phyloP scores from a whole-genome alignment of 345 rosid species.

The Anastatica hierochuntica region DNA sequence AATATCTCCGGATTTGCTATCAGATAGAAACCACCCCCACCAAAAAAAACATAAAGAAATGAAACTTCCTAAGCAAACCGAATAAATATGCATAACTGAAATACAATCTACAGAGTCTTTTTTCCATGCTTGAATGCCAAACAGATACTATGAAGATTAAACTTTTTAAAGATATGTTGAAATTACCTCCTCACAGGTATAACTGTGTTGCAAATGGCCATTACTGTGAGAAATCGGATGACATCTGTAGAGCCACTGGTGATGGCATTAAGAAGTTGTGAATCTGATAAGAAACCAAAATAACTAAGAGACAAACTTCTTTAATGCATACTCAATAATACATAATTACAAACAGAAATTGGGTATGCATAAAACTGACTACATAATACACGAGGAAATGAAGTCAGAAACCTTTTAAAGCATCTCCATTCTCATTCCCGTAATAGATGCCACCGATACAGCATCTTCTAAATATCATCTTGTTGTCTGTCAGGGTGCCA shows the following conservation, averaged over 20 bases:
- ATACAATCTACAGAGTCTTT: neutral
- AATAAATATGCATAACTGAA: neutral
- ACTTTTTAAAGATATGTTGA: neutral
- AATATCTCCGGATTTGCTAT: slow-evolving; percentile 75
- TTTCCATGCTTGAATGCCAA: neutral
- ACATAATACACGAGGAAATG: neutral
- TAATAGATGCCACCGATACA: slow-evolving; percentile 73
- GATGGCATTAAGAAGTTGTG: slow-evolving; percentile 56
- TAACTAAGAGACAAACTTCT: slow-evolving; percentile 5
- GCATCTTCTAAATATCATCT: slow-evolving; percentile 93
- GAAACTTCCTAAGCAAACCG: neutral
- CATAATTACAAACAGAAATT: slow-evolving; percentile 6
- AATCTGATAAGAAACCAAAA: slow-evolving; percentile 38
- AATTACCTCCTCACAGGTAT: slow-evolving; percentile 70
- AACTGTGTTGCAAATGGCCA: slow-evolving; percentile 96
- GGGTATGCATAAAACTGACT: neutral
- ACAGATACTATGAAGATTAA: neutral
- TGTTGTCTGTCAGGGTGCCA: slow-evolving; percentile 95
- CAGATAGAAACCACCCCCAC: slow-evolving; percentile 2
- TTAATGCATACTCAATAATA: slow-evolving; percentile 5
- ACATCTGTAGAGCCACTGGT: slow-evolving; percentile 73
- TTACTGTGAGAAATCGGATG: slow-evolving; percentile 70
- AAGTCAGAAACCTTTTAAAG: slow-evolving; percentile 63
- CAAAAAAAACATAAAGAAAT: neutral
- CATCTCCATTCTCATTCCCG: slow-evolving; percentile 88